Evolutionary conservation across 2,329 filamentous ascomycete species (phyloP), one percentile per base, ranked within the genome.

Genomic region (Hortaea werneckii): DNA sequence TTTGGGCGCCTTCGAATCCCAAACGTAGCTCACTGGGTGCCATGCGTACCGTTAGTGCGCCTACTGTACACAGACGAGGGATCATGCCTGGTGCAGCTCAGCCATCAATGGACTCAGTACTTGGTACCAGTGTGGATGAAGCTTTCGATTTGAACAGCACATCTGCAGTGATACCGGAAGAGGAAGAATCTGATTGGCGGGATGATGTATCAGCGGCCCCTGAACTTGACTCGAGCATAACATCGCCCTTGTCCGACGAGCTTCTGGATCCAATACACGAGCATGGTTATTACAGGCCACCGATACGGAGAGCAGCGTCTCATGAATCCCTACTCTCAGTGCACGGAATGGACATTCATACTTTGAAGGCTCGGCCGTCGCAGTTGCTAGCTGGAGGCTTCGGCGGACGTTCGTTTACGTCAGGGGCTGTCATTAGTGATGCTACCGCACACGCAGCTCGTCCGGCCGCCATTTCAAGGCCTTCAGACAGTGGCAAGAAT

Each of bases 321-420:
- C 87, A 94, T 56, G 89, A 95, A 62, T 94, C 87, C 12, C 82
- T 95, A 50, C 77, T 95, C 54, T 95, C 89, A 0, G 76, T 95
- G 1, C 79, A 82, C 0, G 88, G 87, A 2, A 82, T 95, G 63
- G 90, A 95, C 60, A 94, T 95, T 42, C 88, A 94, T 62, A 64
- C 62, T 3, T 73, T 94, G 4, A 82, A 83, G 57, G 75, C 76
- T 1, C 78, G 85, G 4, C 86, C 87, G 0, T 86, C 84, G 30
- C 86, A 94, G 57, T 75, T 92, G 48, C 78, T 82, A 12, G 70
- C 69, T 50, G 58, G 67, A 77, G 26, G 78, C 75, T 47, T 71
- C 71, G 32, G 32, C 32, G 46, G 61, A 44, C 61, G 68, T 38
- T 65, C 69, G 29, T 71, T 72, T 45, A 68, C 67, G 11, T 69